Evolutionary conservation across 2,329 filamentous ascomycete species (phyloP).

Genomic region (Colletotrichum sp.): DNA sequence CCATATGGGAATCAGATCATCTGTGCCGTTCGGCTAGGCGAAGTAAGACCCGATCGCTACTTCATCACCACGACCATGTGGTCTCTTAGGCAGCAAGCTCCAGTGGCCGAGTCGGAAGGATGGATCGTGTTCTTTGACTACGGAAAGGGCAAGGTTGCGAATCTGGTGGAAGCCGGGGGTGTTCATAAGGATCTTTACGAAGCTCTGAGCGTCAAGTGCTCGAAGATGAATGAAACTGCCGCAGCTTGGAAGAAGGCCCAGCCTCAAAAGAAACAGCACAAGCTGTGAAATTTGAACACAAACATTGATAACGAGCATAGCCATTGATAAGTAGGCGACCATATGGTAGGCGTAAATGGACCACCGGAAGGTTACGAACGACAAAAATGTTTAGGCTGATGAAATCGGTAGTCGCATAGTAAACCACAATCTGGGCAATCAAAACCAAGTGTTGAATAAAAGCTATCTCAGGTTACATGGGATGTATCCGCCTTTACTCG

Average conservation of each 20-base stretch:
- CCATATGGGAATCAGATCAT: neutral
- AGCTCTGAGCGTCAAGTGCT: neutral
- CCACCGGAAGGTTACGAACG: too few species aligned
- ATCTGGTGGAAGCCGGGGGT: neutral
- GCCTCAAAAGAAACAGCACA: neutral
- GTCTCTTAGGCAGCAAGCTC: neutral
- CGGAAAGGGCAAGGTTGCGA: neutral
- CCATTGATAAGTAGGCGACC: too few species aligned
- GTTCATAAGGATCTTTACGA: neutral
- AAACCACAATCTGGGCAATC: neutral
- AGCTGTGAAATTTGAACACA: neutral
- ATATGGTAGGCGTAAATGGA: too few species aligned
- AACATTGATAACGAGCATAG: neutral
- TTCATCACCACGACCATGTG: neutral
- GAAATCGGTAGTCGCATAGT: neutral
- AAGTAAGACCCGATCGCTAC: neutral
- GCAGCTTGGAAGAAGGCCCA: neutral
- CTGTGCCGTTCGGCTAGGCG: neutral
- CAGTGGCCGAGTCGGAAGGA: neutral
- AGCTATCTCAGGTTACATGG: neutral
- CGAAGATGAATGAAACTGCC: neutral
- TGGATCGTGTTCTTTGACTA: neutral
- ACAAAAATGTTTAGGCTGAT: too few species aligned
- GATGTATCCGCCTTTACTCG: neutral
- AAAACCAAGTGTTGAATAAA: neutral